These are phyloP conservation scores for Kondoa malvinella DNA, from an alignment of 768 basidiomycete species.

Conservation along the genomic window DNA sequence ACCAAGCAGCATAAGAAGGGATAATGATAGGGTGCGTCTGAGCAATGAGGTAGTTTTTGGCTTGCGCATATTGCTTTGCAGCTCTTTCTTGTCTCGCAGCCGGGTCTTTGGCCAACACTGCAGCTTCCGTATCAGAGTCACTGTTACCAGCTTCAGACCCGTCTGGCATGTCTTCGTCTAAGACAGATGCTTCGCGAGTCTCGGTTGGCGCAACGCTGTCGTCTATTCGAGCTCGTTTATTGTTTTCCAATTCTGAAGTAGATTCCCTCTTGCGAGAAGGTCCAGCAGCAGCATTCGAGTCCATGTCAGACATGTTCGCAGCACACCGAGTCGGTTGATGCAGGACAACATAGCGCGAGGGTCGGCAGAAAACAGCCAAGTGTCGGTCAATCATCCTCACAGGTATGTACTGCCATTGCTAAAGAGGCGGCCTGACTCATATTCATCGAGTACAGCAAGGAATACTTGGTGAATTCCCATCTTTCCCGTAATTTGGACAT, in stretches of 20 bases:
- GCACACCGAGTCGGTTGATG: neutral
- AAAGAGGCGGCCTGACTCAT: no score
- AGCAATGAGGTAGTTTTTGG: conserved; percentile 81
- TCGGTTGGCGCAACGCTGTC: neutral
- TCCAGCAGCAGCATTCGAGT: neutral
- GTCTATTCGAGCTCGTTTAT: neutral
- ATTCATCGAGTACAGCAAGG: no score
- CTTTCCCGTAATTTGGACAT: no score
- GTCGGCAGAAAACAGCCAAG: no score
- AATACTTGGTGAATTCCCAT: no score
- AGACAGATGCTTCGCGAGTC: neutral
- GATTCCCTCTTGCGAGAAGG: neutral
- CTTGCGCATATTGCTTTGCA: conserved; percentile 28
- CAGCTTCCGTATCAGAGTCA: no score
- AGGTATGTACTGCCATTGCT: no score
- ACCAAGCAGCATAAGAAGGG: conserved; percentile 95
- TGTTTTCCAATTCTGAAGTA: neutral
- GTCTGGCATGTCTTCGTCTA: neutral
- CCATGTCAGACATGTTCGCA: neutral
- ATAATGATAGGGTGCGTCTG: conserved; percentile 92
- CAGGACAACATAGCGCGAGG: neutral
- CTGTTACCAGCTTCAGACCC: neutral
- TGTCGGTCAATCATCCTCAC: no score
- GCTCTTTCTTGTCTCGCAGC: neutral
- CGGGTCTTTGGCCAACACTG: neutral